Evolutionary conservation across 164 flowering plant species (phyloP).

Genomic region (Platanus orientalis): DNA sequence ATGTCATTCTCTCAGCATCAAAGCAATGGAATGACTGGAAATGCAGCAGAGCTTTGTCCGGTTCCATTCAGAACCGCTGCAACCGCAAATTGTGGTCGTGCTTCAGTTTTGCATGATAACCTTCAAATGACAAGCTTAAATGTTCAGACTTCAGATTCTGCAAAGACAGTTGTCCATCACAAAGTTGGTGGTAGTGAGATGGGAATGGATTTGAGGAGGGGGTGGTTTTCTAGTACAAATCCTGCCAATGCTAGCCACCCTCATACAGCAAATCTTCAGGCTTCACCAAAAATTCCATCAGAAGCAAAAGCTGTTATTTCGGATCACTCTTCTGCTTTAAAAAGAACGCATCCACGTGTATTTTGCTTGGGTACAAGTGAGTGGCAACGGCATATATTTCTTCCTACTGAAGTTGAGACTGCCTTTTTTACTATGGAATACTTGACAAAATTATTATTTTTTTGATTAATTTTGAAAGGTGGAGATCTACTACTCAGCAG

Average conservation of each 20-base stretch:
- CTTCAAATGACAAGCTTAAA: slow-evolving; percentile 17
- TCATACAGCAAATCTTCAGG: slow-evolving; percentile 10
- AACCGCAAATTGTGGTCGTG: slow-evolving; percentile 13
- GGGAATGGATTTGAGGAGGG: slow-evolving; percentile 15
- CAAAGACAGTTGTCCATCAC: slow-evolving; percentile 21
- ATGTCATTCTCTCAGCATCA: slow-evolving; percentile 24
- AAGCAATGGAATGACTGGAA: slow-evolving; percentile 14
- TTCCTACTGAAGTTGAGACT: not conserved
- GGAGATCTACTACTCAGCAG: slow-evolving; percentile 59
- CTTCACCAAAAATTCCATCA: slow-evolving; percentile 14
- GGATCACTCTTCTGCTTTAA: slow-evolving; percentile 17
- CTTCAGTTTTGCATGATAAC: slow-evolving; percentile 16
- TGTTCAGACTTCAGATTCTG: slow-evolving; percentile 17
- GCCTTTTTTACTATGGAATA: not conserved
- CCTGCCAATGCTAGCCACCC: slow-evolving; percentile 15
- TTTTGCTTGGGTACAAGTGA: slow-evolving; percentile 49
- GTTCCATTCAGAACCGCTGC: slow-evolving; percentile 18
- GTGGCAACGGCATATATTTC: slow-evolving; percentile 15
- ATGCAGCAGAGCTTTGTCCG: slow-evolving; percentile 18
- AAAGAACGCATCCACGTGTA: slow-evolving; percentile 40
- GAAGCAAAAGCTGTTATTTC: slow-evolving; percentile 16
- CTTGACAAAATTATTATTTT: not conserved
- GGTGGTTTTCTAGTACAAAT: slow-evolving; percentile 14
- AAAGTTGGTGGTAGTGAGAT: slow-evolving; percentile 21
- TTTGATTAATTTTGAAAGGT: slow-evolving; percentile 27